Evolutionary conservation across 2,329 filamentous ascomycete genomes (phyloP), one percentile per base, ranked within the genome.

Genomic region (Fusarium sp.): DNA sequence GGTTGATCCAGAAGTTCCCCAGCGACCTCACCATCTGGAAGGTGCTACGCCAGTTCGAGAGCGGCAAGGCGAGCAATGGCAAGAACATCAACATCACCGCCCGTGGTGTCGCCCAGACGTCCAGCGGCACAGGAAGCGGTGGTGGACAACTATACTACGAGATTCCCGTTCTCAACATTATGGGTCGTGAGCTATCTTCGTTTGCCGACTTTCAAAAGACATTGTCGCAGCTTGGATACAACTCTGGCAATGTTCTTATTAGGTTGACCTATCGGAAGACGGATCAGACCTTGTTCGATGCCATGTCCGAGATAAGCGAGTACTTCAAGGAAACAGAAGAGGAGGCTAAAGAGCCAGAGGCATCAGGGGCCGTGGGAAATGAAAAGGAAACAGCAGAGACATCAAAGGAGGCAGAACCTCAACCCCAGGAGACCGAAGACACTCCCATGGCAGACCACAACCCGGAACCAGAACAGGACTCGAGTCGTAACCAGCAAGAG

Each of bases 21-120:
- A 97, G 94, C 82, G 93, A 94, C 74, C 94, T 94, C 38, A 94
- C 95, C 20, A 81, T 99, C 82, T 99, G 97, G 97, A 90, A 95
- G 76, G 87, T 98, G 31, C 81, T 99, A 66, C 92, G 97, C 69
- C 94, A 97, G 80, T 97, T 98, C 75, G 97, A 99, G 83, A 93
- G 93, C 73, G 91, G 90, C 36, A 88, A 90, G 27, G 89, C 90
- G n/a, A 91, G 87, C 58, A 86, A 87, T 66, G 88, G 88, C 10
- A 86, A 84, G 63, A 90, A 86, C 65, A 85, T 94, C 74, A 98
- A 98, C 81, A 90, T 99, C 76, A 98, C 97, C 0, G 95, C 92
- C 16, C 88, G 95, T 70, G 95, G 92, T 3, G 88, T 93, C n/a
- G 92, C 95, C 0, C 88, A 90, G 70, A 89, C 88, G 18, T 85